Evolutionary conservation across 176 grass and related monocot genomes (phyloP).

Genomic region (Hordeum marinum): DNA sequence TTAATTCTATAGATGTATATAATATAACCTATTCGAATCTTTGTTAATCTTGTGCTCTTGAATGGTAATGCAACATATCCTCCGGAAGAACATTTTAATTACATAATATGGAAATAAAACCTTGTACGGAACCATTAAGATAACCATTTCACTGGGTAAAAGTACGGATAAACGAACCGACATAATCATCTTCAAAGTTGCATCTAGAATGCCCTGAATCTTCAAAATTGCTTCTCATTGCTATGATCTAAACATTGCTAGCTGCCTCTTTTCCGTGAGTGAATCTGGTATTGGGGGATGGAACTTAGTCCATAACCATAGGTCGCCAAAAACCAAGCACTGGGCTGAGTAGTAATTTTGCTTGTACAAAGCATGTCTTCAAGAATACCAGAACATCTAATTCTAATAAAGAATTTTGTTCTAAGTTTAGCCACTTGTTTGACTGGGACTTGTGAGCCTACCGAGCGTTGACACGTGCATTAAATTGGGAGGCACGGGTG

Average conservation of each 20-base stretch:
- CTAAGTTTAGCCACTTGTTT: no score
- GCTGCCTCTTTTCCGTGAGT: neutral
- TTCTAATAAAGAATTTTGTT: no score
- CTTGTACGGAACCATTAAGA: neutral
- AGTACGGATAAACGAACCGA: neutral
- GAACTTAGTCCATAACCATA: neutral
- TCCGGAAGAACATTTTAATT: neutral
- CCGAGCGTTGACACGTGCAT: no score
- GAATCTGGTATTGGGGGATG: neutral
- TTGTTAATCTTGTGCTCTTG: neutral
- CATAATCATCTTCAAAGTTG: no score
- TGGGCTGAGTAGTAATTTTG: neutral
- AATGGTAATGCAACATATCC: neutral
- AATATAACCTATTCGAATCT: no score
- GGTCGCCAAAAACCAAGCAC: neutral
- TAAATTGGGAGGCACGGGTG: no score
- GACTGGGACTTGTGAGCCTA: no score
- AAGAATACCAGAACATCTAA: no score
- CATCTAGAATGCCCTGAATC: neutral
- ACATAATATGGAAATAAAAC: neutral
- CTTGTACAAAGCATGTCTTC: no score
- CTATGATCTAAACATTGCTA: no score
- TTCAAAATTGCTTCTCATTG: neutral
- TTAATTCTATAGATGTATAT: neutral
- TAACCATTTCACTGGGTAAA: neutral